These are phyloP conservation scores for Bidens hawaiensis DNA, from an alignment of 140 eudicot genomes.

Conservation along the genomic window DNA sequence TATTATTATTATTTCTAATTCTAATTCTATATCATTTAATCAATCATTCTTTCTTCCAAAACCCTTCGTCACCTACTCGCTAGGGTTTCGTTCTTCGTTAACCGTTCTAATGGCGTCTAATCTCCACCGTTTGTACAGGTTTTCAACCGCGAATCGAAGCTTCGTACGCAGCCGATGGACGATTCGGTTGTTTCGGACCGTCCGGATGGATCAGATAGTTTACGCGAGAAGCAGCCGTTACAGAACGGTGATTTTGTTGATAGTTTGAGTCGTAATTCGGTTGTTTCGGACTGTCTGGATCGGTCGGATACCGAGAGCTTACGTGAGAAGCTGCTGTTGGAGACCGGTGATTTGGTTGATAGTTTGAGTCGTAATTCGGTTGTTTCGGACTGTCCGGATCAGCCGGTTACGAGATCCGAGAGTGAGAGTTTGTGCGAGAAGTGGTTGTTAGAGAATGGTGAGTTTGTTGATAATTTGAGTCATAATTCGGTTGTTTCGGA, in stretches of 20 bases:
- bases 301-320: conserved; percentile 1
- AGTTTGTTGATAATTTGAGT: conserved; percentile 8
- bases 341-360: conserved; percentile 22
- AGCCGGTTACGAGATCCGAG: too few species aligned
- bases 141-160: neutral
- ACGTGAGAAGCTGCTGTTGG: conserved; percentile 38
- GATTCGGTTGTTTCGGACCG: too few species aligned
- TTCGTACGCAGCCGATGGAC: conserved; percentile 22
- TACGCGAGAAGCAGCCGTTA: conserved; percentile 40
- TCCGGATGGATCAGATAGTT: conserved; percentile 28
- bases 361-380: conserved; percentile 12
- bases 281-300: neutral
- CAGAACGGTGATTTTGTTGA: too few species aligned
- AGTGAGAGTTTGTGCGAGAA: conserved; percentile 31
- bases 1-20: too few species aligned
- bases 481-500: neutral
- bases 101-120: conserved; percentile 37
- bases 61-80: conserved; percentile 24
- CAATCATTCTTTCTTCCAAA: conserved; percentile 1
- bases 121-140: conserved; percentile 40
- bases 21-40: conserved; percentile 11
- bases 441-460: conserved; percentile 37
- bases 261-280: conserved; percentile 11
- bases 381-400: neutral
- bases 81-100: conserved; percentile 39